Evolutionary conservation across 768 basidiomycete genomes (phyloP), one percentile per base, ranked within the genome.

Genomic region (Cystobasidium tubakii): DNA sequence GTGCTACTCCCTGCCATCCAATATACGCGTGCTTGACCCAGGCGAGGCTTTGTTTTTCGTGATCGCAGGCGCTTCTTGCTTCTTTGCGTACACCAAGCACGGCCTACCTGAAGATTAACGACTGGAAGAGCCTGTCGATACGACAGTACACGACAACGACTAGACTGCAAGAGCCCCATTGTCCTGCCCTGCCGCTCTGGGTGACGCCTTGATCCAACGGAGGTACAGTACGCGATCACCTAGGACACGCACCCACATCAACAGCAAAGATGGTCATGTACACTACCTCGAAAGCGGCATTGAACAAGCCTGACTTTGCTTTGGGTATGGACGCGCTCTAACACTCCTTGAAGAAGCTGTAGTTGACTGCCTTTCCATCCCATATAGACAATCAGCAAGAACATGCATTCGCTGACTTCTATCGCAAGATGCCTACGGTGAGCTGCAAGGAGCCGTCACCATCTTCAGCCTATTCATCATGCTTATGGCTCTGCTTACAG

Each of bases 351-450:
- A 42, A 4, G 3, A 21, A 34, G 10, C 25, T 4, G 31, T 73
- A 43, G 23, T 19, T 63, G 25, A 69, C 44, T 10, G 9, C 15
- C 46, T n/a, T 69, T 29, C 10, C 23, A 67, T 50, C 6, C 23
- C 63, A 42, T 66, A 50, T 72, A 83, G 90, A 89, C 76, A 86
- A 87, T 74, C 83, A 84, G 17, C 85, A 86, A n/a, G 90, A 91
- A 80, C 86, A 88, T 6, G 89, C 89, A 0, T 95, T 96, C 80
- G 86, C 89, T 78, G 81, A 78, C n/a, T 82, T 82, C 75, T 81
- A 82, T 31, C 78, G 79, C 29, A 78, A 77, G 34, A 80, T 84
- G 77, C 82, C 82, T 0, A 74, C 77, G 46, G 83, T 83, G 43
- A 72, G 79, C 27, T 7, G 17, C 25, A 29, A 69, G 13, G 34